These are phyloP conservation scores for Cytospora schulzeri DNA, from an alignment of 2,329 filamentous ascomycete genomes.

Conservation along the genomic window DNA sequence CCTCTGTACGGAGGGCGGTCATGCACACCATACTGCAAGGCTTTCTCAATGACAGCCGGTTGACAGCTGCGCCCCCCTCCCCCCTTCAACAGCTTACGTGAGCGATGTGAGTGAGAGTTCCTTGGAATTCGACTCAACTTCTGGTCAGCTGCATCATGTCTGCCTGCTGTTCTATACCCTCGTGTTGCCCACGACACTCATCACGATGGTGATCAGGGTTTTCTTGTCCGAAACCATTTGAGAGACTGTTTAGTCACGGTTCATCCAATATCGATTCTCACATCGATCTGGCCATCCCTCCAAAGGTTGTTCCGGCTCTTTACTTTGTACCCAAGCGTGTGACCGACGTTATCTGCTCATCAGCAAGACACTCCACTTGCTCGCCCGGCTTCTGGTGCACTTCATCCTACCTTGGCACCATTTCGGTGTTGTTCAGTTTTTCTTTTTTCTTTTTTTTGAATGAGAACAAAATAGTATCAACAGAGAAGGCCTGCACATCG, in stretches of 20 bases:
- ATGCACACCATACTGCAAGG: too few relatives aligned
- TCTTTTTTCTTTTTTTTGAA: background rate
- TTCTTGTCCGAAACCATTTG: background rate
- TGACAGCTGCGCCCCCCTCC: background rate
- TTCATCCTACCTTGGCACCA: background rate
- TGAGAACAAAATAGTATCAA: background rate
- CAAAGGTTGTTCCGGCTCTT: background rate
- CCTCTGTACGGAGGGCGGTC: too few relatives aligned
- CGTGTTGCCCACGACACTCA: constrained; percentile 9
- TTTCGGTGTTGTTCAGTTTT: too few relatives aligned
- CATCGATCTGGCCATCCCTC: constrained; percentile 10
- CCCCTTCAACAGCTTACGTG: background rate
- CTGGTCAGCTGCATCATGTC: constrained; percentile 20
- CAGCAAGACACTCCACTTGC: background rate
- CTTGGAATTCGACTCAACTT: background rate
- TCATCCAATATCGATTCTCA: background rate
- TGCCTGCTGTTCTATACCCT: constrained; percentile 25
- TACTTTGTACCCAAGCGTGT: background rate
- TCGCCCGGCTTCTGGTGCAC: background rate
- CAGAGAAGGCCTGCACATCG: background rate
- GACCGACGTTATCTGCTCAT: background rate
- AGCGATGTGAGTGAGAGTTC: background rate
- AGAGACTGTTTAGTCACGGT: constrained; percentile 11
- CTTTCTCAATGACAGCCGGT: background rate
- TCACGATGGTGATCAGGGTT: constrained; percentile 19